A percentile compares a stretch with the other conserved stretches of the same genome.
Evolutionary conservation across 1,284 basidiomycete species (phyloP).

Genomic region (Cryptococcus sp.): DNA sequence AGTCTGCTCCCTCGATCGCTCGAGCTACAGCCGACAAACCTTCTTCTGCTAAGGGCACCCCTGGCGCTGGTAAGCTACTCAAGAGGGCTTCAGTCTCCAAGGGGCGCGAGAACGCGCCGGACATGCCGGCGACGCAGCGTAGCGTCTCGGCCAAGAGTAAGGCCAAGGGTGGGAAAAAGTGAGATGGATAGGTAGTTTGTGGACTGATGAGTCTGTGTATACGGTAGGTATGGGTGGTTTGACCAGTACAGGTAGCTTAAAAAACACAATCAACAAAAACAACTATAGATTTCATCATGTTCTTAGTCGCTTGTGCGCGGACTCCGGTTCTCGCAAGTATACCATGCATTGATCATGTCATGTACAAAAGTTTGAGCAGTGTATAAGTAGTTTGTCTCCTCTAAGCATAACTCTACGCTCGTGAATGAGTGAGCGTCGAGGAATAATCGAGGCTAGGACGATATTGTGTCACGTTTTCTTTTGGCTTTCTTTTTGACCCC

Average conservation of each 20-base stretch:
- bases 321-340: background rate
- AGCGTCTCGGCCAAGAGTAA: background rate
- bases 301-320: constrained; percentile 2
- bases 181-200: too few species aligned
- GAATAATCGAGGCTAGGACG: constrained; percentile 42
- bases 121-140: background rate
- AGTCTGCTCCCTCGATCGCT: background rate
- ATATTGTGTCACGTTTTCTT: constrained; percentile 16
- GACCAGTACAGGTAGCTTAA: background rate
- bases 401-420: constrained; percentile 46
- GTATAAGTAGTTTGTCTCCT: constrained; percentile 32
- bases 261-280: background rate
- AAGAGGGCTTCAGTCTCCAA: constrained; percentile 17
- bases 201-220: too few species aligned
- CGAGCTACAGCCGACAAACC: background rate
- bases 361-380: constrained; percentile 3
- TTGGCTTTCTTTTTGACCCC: constrained; percentile 54
- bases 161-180: constrained; percentile 1
- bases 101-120: background rate
- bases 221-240: background rate
- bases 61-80: constrained; percentile 42
- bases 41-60: constrained; percentile 38
- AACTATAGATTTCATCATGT: background rate
- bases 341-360: constrained; percentile 11
- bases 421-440: constrained; percentile 15